A percentile compares a stretch with the other conserved stretches of the same genome.
phyloP scores from a whole-genome alignment of 2,329 filamentous ascomycete species.

The Fusarium sulawesiense region DNA sequence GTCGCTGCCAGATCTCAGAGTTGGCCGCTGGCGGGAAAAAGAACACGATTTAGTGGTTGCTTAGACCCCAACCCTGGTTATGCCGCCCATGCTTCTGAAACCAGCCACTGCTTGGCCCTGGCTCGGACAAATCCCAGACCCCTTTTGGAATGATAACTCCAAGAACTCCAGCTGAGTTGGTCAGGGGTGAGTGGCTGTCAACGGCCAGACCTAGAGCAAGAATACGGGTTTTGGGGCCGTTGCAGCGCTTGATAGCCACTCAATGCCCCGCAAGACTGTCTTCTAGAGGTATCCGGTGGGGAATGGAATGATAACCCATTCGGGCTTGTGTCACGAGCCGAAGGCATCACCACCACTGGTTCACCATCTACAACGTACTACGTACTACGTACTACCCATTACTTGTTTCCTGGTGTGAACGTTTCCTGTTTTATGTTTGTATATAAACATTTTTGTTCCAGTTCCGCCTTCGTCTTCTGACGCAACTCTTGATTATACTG shows the following conservation, averaged over 20 bases:
- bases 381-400: conserved; percentile 7
- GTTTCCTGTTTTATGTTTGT: conserved; percentile 37
- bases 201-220: conserved; percentile 26
- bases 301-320: conserved; percentile 11
- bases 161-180: conserved; percentile 28
- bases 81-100: conserved; percentile 42
- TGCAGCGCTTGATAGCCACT: conserved; percentile 40
- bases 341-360: conserved; percentile 5
- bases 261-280: conserved; percentile 37
- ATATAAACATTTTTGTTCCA: conserved; percentile 12
- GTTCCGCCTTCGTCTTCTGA: conserved; percentile 32
- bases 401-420: conserved; percentile 5
- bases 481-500: conserved; percentile 10
- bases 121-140: conserved; percentile 28
- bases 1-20: conserved; percentile 40
- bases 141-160: conserved; percentile 25
- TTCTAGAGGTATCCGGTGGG: conserved; percentile 39
- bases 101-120: conserved; percentile 39
- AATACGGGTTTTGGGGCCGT: conserved; percentile 7
- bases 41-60: conserved; percentile 37
- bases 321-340: conserved; percentile 21
- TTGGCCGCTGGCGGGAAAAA: conserved; percentile 23
- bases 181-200: conserved; percentile 36
- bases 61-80: conserved; percentile 16
- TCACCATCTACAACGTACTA: conserved; percentile 12